Conservation (phyloP, 148 eudicot genomes). For the Camellia granthamiana region DNA sequence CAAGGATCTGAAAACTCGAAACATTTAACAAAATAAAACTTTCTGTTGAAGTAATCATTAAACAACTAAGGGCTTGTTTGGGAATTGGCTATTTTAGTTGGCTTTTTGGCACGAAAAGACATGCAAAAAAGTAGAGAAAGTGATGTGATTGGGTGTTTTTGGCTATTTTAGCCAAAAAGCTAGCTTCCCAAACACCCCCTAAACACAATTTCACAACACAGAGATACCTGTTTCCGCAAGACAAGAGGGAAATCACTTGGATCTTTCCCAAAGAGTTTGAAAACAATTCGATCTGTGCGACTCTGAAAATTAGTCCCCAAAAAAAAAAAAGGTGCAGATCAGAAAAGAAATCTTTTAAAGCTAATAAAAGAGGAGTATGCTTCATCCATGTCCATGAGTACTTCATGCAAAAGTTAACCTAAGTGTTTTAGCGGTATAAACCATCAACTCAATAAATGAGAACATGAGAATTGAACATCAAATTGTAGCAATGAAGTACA, state of each 20-base stretch:
- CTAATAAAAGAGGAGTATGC: not conserved
- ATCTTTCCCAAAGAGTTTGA: constrained; percentile 92
- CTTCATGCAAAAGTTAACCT: not conserved
- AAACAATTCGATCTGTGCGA: constrained; percentile 87
- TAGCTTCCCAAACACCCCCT: too few species aligned
- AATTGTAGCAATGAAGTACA: not conserved
- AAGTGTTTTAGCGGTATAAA: not conserved
- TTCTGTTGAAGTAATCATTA: not conserved
- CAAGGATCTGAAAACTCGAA: constrained; percentile 59
- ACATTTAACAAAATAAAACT: constrained; percentile 9
- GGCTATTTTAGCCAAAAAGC: too few species aligned
- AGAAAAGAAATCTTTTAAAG: not conserved
- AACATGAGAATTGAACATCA: not conserved
- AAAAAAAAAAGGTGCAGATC: not conserved
- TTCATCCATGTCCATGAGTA: not conserved
- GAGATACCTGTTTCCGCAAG: constrained; percentile 68
- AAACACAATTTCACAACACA: not conserved
- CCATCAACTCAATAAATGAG: not conserved
- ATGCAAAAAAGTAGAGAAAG: too few species aligned
- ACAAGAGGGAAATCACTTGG: constrained; percentile 75
- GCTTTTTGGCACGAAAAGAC: too few species aligned
- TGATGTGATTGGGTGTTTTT: too few species aligned
- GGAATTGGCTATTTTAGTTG: too few species aligned
- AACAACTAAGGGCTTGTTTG: not conserved
- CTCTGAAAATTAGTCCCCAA: constrained; percentile 37